These are phyloP conservation scores for Geotrichum citri-aurantii DNA, from an alignment of 1,139 yeast species.

Conservation along the genomic window DNA sequence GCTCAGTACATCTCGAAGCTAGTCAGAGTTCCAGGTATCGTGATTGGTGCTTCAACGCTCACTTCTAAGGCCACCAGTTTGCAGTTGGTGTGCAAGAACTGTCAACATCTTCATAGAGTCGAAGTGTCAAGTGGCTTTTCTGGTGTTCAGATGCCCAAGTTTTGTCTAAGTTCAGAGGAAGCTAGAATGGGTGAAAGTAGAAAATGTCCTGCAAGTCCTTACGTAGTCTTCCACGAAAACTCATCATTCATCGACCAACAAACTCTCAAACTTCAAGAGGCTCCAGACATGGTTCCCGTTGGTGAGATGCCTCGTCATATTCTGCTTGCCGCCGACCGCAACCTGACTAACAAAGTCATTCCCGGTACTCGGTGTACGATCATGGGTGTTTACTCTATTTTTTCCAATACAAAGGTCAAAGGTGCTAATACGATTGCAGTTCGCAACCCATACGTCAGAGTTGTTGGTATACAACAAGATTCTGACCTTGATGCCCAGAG, in stretches of 20 bases:
- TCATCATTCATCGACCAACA: constrained; percentile 93
- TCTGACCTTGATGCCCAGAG: constrained; percentile 60
- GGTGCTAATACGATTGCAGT: constrained; percentile 70
- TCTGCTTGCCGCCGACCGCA: constrained; percentile 80
- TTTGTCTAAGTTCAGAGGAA: constrained; percentile 52
- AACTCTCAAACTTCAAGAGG: constrained; percentile 84
- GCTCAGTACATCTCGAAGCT: constrained; percentile 86
- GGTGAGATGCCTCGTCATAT: constrained; percentile 99
- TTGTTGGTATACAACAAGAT: constrained; percentile 81
- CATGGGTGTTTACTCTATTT: constrained; percentile 87
- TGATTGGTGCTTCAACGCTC: constrained; percentile 85
- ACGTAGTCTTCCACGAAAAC: constrained; percentile 86
- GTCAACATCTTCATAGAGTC: constrained; percentile 72
- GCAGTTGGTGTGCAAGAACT: constrained; percentile 80
- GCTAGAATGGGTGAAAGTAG: constrained; percentile 48
- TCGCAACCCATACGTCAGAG: constrained; percentile 84
- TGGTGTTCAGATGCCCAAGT: constrained; percentile 67
- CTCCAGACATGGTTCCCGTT: constrained; percentile 97
- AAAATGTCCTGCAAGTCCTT: constrained; percentile 83
- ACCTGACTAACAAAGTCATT: constrained; percentile 79
- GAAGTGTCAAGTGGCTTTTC: constrained; percentile 73
- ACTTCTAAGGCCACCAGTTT: constrained; percentile 82
- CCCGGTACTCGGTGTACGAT: constrained; percentile 95
- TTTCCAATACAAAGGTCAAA: constrained; percentile 57
- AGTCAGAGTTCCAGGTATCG: constrained; percentile 86